These are phyloP conservation scores for Penicillium sp. DNA, from an alignment of 2,329 filamentous ascomycete species.

Conservation along the genomic window DNA sequence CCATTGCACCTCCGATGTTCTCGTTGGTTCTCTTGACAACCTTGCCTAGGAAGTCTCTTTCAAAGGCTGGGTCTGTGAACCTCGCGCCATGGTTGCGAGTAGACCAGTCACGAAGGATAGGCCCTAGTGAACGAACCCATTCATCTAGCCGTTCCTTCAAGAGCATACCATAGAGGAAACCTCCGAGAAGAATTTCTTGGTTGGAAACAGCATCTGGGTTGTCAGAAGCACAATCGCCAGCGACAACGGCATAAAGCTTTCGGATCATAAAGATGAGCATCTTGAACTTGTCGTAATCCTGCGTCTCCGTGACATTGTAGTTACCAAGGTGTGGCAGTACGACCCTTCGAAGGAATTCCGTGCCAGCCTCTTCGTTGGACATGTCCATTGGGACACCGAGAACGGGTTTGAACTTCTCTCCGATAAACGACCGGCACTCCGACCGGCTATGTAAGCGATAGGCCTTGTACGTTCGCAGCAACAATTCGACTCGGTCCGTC, in stretches of 20 bases:
- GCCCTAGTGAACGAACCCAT: constrained; percentile 71
- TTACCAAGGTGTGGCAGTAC: constrained; percentile 92
- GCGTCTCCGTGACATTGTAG: constrained; percentile 77
- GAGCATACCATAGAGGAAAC: constrained; percentile 93
- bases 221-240: constrained; percentile 89
- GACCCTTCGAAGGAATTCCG: constrained; percentile 86
- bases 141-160: constrained; percentile 94
- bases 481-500: constrained; percentile 88
- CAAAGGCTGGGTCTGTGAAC: constrained; percentile 78
- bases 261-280: constrained; percentile 94
- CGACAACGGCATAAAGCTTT: constrained; percentile 91
- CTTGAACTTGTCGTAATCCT: constrained; percentile 91
- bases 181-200: constrained; percentile 91
- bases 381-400: constrained; percentile 82
- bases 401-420: constrained; percentile 87
- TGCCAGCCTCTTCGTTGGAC: constrained; percentile 86
- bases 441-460: constrained; percentile 82
- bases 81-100: constrained; percentile 56
- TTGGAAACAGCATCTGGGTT: constrained; percentile 97
- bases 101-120: constrained; percentile 60
- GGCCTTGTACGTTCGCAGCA: constrained; percentile 90
- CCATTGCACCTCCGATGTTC: constrained; percentile 82
- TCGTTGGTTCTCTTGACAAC: constrained; percentile 84
- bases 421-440: constrained; percentile 84
- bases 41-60: constrained; percentile 76